Base-by-base conservation (phyloP, 352 stramenopile genomes). In the Thalassiosira livingstoniorum region DNA sequence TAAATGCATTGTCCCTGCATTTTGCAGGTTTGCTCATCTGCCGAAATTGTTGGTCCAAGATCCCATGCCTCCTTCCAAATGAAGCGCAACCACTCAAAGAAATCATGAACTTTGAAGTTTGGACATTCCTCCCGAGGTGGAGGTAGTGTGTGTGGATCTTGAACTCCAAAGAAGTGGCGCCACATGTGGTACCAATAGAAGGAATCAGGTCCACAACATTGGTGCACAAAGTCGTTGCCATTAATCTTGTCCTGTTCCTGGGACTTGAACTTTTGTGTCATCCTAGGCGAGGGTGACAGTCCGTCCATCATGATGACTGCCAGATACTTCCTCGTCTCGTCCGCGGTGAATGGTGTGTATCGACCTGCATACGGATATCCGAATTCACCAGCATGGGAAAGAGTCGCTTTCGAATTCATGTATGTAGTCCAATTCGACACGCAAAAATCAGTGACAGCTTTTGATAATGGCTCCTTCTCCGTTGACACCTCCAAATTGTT, bases 291-390 rank as follows among this genome's bases (percentile, higher is more conserved):
- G n/a, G 78, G 78, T 55, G 53, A 25, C 43, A 85, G 37, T 0
- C 78, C 78, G 63, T 85, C 78, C 25, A 85, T 75, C 11, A 85
- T 80, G 34, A 77, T 77, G 10, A 66, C 58, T 1, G 70, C 71
- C 31, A 81, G 35, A 25, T 73, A 64, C 37, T 58, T 55, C 27
- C 57, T 25, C 11, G 77, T 81, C 29, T 70, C 77, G 4, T 27
- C 32, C 15, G 32, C 23, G 1, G 37, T 73, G 25, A 85, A 76
- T 0, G 31, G 55, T 15, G 47, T 54, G 35, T 72, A 69, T 63
- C 72, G 70, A 0, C 70, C 70, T 35, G 29, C 53, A 65, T 54
- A 80, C 60, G 81, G 80, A 45, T 67, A 29, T 2, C 71, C 34
- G 0, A 54, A n/a, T 53, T 81, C 35, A 42, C 78, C 78, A 25